phyloP scores from a whole-genome alignment of 176 grass and related monocot species.

The Oryza punctata region DNA sequence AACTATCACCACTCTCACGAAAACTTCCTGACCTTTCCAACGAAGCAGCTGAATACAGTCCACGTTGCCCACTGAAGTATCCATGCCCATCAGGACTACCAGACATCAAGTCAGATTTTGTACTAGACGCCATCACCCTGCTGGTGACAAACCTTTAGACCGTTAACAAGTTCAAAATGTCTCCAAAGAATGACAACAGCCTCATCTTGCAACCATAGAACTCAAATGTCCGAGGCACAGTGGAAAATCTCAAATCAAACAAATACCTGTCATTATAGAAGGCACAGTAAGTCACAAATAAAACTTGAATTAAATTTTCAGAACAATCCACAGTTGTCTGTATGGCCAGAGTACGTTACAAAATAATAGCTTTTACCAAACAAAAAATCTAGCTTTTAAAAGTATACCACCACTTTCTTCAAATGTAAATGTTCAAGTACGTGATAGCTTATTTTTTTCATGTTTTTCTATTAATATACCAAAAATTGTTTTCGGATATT shows the following conservation, averaged over 20 bases:
- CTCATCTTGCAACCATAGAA: conserved; percentile 46
- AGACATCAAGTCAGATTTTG: conserved; percentile 74
- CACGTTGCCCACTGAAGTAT: conserved; percentile 61
- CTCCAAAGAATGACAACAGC: conserved; percentile 20
- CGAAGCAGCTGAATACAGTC: conserved; percentile 52
- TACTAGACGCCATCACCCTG: conserved; percentile 63
- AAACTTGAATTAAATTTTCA: neutral
- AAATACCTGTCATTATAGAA: conserved; percentile 44
- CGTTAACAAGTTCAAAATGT: conserved; percentile 32
- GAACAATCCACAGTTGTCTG: neutral
- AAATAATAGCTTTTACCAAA: conserved; percentile 25
- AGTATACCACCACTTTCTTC: neutral
- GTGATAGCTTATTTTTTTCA: conserved; percentile 2
- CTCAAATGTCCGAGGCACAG: conserved; percentile 18
- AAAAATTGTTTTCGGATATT: neutral
- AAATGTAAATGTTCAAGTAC: conserved; percentile 8
- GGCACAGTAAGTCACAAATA: conserved; percentile 13
- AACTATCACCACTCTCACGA: conserved; percentile 65
- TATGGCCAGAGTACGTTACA: conserved; percentile 8
- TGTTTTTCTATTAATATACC: neutral
- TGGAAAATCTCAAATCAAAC: conserved; percentile 35
- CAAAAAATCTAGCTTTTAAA: neutral
- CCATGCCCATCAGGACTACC: conserved; percentile 66
- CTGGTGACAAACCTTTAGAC: conserved; percentile 38
- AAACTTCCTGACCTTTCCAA: conserved; percentile 70